Evolutionary conservation across 2,329 filamentous ascomycete species (phyloP), one percentile per base, ranked within the genome.

Genomic region (Decorospora gaudefroyi): DNA sequence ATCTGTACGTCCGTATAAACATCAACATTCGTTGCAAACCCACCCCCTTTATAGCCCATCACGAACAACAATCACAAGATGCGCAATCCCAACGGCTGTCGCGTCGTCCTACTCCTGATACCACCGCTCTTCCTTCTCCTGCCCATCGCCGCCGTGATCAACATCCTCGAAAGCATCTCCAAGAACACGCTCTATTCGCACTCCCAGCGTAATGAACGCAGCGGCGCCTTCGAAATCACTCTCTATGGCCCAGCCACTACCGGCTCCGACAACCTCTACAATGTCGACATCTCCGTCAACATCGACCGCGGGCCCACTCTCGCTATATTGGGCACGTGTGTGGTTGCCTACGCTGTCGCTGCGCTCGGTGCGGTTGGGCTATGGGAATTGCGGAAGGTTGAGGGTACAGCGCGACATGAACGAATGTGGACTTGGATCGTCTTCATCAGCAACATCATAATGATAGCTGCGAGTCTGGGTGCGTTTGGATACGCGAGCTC

Each of bases 381-480:
- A 33, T 68, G 62, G 64, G 64, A 68, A 29, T 34, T 68, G 45
- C 44, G 57, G n/a, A 53, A 53, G 10, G 46, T 62, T 2, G 51
- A 66, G 34, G 65, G 62, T 16, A 58, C 46, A 11, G 46, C 47
- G 17, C 18, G 42, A 10, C 49, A 55, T 37, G 57, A 65, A 43
- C 43, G 62, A 18, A 21, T 36, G 8, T 68, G 65, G 65, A 52
- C 46, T 6, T 68, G 65, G 64, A 26, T 44, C 4, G 31, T 57
- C n/a, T n/a, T 62, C 1, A 8, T 58, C 3, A 31, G 44, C 19
- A 61, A 60, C 22, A 7, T 60, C 7, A 12, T 55, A 0, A 35
- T 55, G 32, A 27, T 49, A 1, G 61, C 39, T 2, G 49, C 49
- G 4, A 55, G 55, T 22, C 33, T 63, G 16, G 64, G 42, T 0